Percentiles rank a stretch among this genome's conserved stretches.
These are phyloP conservation scores for Populus trichocarpa DNA, from an alignment of 441 rosid species.

Conservation along the genomic window DNA sequence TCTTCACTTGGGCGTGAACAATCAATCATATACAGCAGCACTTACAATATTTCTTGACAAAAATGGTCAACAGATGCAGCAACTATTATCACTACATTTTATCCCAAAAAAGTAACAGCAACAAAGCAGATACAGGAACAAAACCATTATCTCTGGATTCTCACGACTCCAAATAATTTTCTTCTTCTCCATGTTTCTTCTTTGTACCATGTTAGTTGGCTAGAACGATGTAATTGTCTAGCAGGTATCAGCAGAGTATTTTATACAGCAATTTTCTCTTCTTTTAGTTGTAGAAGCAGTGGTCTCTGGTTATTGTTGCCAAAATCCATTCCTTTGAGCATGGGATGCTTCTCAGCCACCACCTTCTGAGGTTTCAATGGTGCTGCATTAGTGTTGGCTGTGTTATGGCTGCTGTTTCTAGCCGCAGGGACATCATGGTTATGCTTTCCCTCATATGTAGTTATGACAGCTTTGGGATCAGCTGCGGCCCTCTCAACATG, in stretches of 20 bases:
- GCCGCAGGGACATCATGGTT: conserved; percentile 66
- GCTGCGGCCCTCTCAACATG: conserved; percentile 71
- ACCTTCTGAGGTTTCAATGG: conserved; percentile 31
- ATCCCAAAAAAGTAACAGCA: conserved; percentile 4
- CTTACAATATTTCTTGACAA: conserved; percentile 1
- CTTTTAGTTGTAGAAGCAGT: conserved; percentile 57
- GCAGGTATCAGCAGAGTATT: conserved; percentile 1
- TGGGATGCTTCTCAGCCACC: conserved; percentile 37
- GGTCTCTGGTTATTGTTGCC: conserved; percentile 49
- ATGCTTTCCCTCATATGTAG: conserved; percentile 69
- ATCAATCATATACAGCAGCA: conserved; percentile 21
- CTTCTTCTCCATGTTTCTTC: conserved; percentile 3
- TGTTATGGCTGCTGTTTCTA: conserved; percentile 49
- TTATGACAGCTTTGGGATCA: conserved; percentile 51
- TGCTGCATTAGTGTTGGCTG: conserved; percentile 26
- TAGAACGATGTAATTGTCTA: neutral
- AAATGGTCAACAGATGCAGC: conserved; percentile 5
- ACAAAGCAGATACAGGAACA: neutral
- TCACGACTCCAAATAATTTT: neutral
- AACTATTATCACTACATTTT: conserved; percentile 7
- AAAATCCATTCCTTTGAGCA: conserved; percentile 48
- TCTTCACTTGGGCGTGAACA: conserved; percentile 1
- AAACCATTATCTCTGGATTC: neutral
- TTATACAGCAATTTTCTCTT: conserved; percentile 53
- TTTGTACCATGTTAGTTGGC: conserved; percentile 10